phyloP scores from a whole-genome alignment of 352 stramenopile species.

The Globisporangium carolinianum region DNA sequence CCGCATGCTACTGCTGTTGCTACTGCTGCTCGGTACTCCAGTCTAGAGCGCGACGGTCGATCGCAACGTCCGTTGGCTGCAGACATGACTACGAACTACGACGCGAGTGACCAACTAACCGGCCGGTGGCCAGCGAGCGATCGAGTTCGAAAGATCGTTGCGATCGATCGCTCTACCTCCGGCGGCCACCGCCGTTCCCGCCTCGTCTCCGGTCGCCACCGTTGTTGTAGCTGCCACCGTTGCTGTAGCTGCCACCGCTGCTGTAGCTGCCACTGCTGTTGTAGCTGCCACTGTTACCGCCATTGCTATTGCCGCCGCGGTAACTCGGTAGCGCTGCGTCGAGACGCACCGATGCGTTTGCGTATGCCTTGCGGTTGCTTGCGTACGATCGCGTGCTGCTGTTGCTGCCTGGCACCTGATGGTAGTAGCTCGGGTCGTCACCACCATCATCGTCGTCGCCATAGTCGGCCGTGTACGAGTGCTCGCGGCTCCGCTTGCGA shows the following conservation, averaged over 20 bases:
- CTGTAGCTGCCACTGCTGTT: conserved; percentile 12
- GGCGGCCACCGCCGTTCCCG: conserved; percentile 7
- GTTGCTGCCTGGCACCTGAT: conserved; percentile 23
- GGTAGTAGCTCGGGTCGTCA: conserved; percentile 20
- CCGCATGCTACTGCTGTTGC: no score
- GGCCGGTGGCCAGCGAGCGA: background rate
- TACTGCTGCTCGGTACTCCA: no score
- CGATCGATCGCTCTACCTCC: conserved; percentile 10
- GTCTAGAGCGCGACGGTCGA: no score
- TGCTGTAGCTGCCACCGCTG: conserved; percentile 2
- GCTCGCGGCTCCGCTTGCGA: conserved; percentile 42
- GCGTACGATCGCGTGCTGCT: background rate
- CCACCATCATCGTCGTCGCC: conserved; percentile 30
- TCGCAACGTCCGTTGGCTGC: no score
- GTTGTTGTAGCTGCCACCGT: conserved; percentile 12
- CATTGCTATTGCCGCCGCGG: conserved; percentile 6
- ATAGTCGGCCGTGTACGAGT: conserved; percentile 31
- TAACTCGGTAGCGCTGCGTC: conserved; percentile 13
- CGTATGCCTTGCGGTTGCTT: conserved; percentile 4
- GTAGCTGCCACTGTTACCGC: conserved; percentile 10
- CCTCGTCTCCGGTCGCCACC: conserved; percentile 14
- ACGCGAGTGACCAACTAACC: no score
- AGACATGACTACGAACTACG: no score
- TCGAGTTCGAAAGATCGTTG: background rate
- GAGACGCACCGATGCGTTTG: conserved; percentile 9